A percentile compares a stretch with the other conserved stretches of the same genome.
Evolutionary conservation across 257 asterid genomes (phyloP).

Genomic region (Catharanthus roseus): DNA sequence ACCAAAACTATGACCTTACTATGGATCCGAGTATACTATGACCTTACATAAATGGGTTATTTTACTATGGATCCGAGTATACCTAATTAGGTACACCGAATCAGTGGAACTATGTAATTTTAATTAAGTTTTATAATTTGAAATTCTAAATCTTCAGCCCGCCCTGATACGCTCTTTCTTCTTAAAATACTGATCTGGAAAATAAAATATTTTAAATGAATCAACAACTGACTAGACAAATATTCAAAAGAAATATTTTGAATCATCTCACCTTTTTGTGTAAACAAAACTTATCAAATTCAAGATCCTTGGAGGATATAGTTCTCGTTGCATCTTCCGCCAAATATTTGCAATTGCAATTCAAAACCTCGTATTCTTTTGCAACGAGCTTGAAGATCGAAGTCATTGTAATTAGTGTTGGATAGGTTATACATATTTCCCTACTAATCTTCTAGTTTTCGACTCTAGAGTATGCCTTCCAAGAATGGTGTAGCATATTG

Average conservation of each 20-base stretch:
- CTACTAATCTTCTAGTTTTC: neutral
- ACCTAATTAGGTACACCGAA: no score
- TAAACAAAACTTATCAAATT: neutral
- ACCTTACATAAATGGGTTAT: no score
- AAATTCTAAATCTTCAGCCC: no score
- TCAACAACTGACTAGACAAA: neutral
- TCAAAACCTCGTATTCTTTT: neutral
- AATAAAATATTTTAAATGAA: no score
- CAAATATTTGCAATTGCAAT: neutral
- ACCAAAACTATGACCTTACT: no score
- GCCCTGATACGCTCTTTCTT: no score
- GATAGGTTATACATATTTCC: neutral
- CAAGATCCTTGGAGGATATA: neutral
- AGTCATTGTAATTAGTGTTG: neutral
- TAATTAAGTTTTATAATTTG: no score
- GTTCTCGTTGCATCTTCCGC: neutral
- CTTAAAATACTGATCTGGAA: no score
- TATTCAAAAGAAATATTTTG: no score
- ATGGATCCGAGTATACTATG: no score
- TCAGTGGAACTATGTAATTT: no score
- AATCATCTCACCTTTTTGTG: neutral
- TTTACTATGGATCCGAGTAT: no score
- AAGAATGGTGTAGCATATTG: neutral
- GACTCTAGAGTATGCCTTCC: neutral
- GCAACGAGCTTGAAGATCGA: neutral